Evolutionary conservation across 2,329 filamentous ascomycete species (phyloP).

Genomic region (Colletotrichum sp.): DNA sequence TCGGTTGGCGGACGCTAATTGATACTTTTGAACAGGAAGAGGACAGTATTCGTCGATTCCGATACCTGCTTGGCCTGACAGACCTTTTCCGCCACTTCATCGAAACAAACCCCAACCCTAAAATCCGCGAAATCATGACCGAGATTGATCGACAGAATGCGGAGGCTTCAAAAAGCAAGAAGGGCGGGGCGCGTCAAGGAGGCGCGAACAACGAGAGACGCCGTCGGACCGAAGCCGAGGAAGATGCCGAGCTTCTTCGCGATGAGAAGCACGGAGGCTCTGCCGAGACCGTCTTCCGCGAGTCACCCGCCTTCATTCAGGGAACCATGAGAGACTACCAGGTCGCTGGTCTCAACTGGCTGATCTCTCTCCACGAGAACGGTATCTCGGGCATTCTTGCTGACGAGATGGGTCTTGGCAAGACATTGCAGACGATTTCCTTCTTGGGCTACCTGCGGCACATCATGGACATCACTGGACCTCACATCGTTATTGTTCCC

Average conservation of each 20-base stretch:
- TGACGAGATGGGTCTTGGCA: slow-evolving; percentile 98
- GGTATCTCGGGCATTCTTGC: slow-evolving; percentile 98
- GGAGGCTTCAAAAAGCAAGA: slow-evolving; percentile 73
- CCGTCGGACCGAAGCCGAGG: slow-evolving; percentile 93
- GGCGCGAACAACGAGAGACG: slow-evolving; percentile 80
- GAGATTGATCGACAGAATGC: slow-evolving; percentile 95
- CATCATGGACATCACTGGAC: slow-evolving; percentile 86
- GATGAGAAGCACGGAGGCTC: slow-evolving; percentile 90
- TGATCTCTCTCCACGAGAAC: slow-evolving; percentile 97
- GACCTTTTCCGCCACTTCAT: slow-evolving; percentile 99
- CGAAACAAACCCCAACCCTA: slow-evolving; percentile 94
- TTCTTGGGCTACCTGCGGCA: slow-evolving; percentile 95
- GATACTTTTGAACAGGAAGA: slow-evolving; percentile 69
- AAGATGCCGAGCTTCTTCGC: slow-evolving; percentile 86
- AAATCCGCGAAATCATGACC: slow-evolving; percentile 89
- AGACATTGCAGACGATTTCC: slow-evolving; percentile 96
- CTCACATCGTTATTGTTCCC: slow-evolving; percentile 89
- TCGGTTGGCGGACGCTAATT: not conserved
- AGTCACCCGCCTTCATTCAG: slow-evolving; percentile 89
- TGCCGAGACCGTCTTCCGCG: slow-evolving; percentile 89
- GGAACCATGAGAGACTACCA: slow-evolving; percentile 97
- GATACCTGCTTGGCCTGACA: slow-evolving; percentile 92
- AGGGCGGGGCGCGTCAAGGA: slow-evolving; percentile 79
- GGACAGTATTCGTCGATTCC: slow-evolving; percentile 92
- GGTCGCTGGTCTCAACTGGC: slow-evolving; percentile 93